Evolutionary conservation across 139 green algal species (phyloP).

Genomic region (Marvania coccoides): DNA sequence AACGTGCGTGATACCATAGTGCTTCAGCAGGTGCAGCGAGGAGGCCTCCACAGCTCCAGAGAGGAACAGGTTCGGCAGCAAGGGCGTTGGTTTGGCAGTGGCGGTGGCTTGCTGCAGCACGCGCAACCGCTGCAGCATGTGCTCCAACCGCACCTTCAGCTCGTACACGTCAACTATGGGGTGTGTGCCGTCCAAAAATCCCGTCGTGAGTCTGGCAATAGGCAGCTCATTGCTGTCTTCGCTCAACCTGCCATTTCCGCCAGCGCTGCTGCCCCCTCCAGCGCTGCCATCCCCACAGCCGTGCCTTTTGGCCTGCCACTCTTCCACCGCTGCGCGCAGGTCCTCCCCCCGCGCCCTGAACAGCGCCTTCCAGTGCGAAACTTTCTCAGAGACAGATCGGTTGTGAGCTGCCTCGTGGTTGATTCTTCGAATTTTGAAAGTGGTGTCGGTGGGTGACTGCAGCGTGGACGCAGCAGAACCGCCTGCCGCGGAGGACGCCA

Average conservation of each 20-base stretch:
- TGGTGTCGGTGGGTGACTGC: conserved; percentile 14
- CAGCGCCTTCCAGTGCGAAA: conserved; percentile 33
- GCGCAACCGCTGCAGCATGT: conserved; percentile 73
- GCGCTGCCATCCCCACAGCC: neutral
- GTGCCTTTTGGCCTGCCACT: conserved; percentile 59
- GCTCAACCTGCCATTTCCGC: neutral
- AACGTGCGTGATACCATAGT: conserved; percentile 80
- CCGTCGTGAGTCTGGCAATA: conserved; percentile 52
- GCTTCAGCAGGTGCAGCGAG: conserved; percentile 58
- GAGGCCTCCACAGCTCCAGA: conserved; percentile 65
- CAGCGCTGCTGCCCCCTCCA: neutral
- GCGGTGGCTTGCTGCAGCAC: conserved; percentile 51
- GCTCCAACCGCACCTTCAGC: conserved; percentile 76
- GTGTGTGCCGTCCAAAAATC: conserved; percentile 71
- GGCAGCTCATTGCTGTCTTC: neutral
- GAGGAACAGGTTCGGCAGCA: conserved; percentile 64
- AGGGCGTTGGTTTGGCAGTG: conserved; percentile 35
- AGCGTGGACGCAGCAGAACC: neutral
- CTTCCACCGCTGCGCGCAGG: conserved; percentile 48
- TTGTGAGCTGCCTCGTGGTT: conserved; percentile 35
- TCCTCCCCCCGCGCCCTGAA: conserved; percentile 35
- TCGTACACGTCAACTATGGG: conserved; percentile 83
- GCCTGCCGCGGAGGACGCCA: neutral
- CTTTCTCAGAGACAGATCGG: conserved; percentile 22
- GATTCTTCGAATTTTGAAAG: conserved; percentile 42